Percentiles rank a stretch among this genome's conserved stretches.
Conservation (phyloP, 495 filamentous ascomycete genomes). For the Lophiostoma macrostomum region DNA sequence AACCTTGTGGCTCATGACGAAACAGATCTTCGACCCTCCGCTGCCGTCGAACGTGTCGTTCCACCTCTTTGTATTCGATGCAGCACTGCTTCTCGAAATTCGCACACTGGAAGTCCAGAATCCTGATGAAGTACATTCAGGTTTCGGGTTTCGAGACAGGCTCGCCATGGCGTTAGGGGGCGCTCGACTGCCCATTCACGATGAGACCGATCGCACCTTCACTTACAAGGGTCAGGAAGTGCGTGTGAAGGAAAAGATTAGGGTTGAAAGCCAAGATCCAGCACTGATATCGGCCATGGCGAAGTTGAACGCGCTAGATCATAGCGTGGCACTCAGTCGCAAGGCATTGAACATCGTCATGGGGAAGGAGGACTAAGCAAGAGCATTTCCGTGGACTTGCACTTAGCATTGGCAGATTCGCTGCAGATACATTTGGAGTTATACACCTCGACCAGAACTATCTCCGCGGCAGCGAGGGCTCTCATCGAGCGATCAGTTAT, state of each 20-base stretch:
- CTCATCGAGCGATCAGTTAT: not conserved
- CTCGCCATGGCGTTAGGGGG: conserved; percentile 58
- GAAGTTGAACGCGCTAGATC: conserved; percentile 78
- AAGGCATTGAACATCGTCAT: conserved; percentile 76
- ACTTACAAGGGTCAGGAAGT: conserved; percentile 64
- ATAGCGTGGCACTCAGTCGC: conserved; percentile 65
- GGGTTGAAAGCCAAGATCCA: conserved; percentile 88
- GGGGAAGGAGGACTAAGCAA: conserved; percentile 43
- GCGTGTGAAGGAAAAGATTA: conserved; percentile 81
- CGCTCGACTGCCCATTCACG: conserved; percentile 48
- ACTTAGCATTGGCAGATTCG: not conserved
- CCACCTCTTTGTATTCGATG: conserved; percentile 73
- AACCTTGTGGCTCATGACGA: too few species aligned
- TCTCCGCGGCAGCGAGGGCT: not conserved
- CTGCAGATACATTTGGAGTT: too few species aligned
- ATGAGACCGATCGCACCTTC: conserved; percentile 76
- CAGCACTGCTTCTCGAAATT: conserved; percentile 71
- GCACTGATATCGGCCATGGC: conserved; percentile 81
- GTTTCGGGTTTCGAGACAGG: conserved; percentile 57
- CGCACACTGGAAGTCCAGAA: conserved; percentile 70
- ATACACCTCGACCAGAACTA: too few species aligned
- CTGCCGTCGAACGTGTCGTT: conserved; percentile 63
- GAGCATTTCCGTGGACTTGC: not conserved
- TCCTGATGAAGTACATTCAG: conserved; percentile 51
- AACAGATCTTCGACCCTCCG: conserved; percentile 57